A percentile compares a stretch with the other conserved stretches of the same genome.
Evolutionary conservation across 2,329 filamentous ascomycete genomes (phyloP).

Genomic region (Onygena corvina): DNA sequence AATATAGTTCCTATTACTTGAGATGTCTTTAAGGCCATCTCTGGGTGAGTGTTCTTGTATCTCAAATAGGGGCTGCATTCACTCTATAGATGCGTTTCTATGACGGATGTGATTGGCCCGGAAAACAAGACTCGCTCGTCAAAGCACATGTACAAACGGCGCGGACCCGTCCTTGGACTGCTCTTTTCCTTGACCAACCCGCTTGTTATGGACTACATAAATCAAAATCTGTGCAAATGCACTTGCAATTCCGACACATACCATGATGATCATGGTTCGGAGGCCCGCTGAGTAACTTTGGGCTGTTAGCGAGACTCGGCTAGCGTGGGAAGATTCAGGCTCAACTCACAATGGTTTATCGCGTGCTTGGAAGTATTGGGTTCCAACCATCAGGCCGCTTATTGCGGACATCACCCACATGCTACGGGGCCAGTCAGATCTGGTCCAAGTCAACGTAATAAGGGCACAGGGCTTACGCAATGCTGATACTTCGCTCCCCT

Average conservation of each 20-base stretch:
- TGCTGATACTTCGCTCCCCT: constrained; percentile 38
- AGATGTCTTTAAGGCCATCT: too few relatives aligned
- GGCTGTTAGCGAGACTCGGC: background rate
- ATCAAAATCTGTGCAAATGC: constrained; percentile 32
- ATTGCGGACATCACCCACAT: constrained; percentile 41
- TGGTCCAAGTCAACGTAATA: background rate
- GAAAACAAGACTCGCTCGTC: too few relatives aligned
- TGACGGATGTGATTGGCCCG: too few relatives aligned
- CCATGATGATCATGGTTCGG: constrained; percentile 37
- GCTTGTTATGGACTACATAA: constrained; percentile 31
- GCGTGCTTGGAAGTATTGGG: constrained; percentile 38
- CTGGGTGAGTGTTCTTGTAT: too few relatives aligned
- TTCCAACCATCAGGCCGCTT: constrained; percentile 40
- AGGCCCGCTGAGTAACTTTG: constrained; percentile 36
- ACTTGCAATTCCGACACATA: constrained; percentile 32
- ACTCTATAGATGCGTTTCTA: too few relatives aligned
- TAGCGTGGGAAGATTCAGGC: background rate
- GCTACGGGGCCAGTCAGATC: background rate
- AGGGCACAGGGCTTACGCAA: constrained; percentile 31
- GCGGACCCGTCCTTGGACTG: background rate
- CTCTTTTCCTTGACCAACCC: constrained; percentile 11
- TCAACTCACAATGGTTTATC: constrained; percentile 31
- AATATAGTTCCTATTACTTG: too few relatives aligned
- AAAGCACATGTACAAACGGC: background rate
- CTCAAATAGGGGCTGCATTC: too few relatives aligned